Conservation (phyloP, 1,284 basidiomycete genomes). For the Naganishia sp. region DNA sequence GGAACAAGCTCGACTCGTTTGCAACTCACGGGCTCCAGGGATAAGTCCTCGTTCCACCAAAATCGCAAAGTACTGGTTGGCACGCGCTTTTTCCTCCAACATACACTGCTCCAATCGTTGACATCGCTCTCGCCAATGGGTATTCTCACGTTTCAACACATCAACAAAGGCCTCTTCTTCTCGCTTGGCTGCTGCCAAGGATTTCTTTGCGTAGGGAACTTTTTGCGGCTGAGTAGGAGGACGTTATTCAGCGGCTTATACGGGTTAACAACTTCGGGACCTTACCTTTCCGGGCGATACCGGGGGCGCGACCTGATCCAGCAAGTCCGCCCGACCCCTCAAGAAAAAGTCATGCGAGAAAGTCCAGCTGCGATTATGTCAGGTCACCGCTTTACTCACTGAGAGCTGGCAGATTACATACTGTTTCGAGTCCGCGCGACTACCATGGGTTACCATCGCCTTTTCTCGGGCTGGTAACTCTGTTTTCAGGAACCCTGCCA, state of each 20-base stretch:
- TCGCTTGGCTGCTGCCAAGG: conserved; percentile 5
- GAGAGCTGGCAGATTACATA: neutral
- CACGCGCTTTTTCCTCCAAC: conserved; percentile 23
- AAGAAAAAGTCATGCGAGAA: conserved; percentile 24
- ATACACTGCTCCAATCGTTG: conserved; percentile 14
- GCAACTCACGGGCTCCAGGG: conserved; percentile 12
- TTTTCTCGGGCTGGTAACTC: conserved; percentile 15
- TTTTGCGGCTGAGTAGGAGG: neutral
- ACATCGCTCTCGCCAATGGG: conserved; percentile 22
- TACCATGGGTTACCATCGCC: conserved; percentile 5
- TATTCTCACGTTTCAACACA: conserved; percentile 21
- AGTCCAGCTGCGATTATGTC: conserved; percentile 6
- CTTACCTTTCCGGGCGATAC: conserved; percentile 1
- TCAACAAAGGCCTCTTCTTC: conserved; percentile 24
- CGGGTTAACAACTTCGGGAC: neutral
- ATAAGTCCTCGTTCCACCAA: conserved; percentile 14
- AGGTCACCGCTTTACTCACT: neutral
- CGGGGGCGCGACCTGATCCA: conserved; percentile 12
- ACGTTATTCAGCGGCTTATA: neutral
- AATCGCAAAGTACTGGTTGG: conserved; percentile 17
- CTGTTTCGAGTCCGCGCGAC: conserved; percentile 9
- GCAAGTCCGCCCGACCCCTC: conserved; percentile 19
- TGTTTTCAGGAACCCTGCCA: conserved; percentile 7
- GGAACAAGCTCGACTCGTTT: neutral
- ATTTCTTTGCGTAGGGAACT: conserved; percentile 1